phyloP scores from a whole-genome alignment of 78 protist genomes.

The Pigoraptor vietnamica region DNA sequence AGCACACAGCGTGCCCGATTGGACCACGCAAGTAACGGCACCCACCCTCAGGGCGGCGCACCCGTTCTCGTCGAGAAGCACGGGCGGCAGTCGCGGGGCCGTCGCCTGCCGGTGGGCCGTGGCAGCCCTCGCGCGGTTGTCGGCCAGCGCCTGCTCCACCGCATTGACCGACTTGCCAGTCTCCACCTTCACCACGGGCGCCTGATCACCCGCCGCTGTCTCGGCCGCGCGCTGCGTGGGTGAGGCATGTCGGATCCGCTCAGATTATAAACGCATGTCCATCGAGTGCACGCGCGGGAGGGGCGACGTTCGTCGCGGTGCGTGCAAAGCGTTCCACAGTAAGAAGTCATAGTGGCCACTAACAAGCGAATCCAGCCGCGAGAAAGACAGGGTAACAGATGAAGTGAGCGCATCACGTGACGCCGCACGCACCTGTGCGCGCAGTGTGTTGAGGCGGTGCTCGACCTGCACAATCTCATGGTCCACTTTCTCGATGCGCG shows the following conservation, averaged over 20 bases:
- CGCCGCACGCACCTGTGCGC: not conserved
- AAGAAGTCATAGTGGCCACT: too few species aligned
- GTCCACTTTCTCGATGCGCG: not conserved
- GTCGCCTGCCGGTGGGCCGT: not conserved
- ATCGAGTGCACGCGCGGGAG: too few species aligned
- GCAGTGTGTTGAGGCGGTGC: not conserved
- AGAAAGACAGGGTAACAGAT: too few species aligned
- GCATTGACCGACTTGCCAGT: not conserved
- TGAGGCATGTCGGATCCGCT: too few species aligned
- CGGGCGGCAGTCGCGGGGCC: not conserved
- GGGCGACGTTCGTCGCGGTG: too few species aligned
- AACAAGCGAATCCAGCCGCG: too few species aligned
- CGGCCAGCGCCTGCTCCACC: not conserved
- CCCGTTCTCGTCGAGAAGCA: not conserved
- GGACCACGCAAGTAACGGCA: too few species aligned
- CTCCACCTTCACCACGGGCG: not conserved
- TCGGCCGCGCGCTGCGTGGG: not conserved
- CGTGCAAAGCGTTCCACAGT: too few species aligned
- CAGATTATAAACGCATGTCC: too few species aligned
- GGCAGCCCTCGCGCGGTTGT: not conserved
- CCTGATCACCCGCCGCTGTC: not conserved
- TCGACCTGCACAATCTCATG: not conserved
- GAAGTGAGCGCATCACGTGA: too few species aligned
- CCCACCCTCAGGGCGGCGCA: not conserved
- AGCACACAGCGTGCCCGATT: too few species aligned